Base-by-base conservation (phyloP, 2,329 filamentous ascomycete genomes). In the Aspergillus sergii region DNA sequence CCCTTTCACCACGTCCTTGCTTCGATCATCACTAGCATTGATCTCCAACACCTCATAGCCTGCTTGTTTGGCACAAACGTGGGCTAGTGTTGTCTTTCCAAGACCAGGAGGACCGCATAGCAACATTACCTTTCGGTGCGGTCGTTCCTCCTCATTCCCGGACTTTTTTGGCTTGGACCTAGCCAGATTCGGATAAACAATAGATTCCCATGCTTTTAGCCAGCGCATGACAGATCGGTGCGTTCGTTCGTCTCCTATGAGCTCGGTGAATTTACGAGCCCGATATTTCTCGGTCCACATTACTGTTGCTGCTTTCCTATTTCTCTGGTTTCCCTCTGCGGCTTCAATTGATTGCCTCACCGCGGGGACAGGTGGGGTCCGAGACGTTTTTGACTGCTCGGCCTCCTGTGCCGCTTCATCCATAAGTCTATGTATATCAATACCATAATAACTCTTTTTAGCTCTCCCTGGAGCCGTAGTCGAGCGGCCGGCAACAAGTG, bases 241-340 rank as follows among this genome's bases (percentile, higher is more conserved):
- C 30, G 94, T 98, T 51, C 93, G 85, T 74, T 99, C 95, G 71
- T 99, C 95, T 32, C 96, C 96, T 55, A 96, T 92, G 0, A 99
- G 84, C 70, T 99, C 95, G 70, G 94, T 91, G 72, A 98, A 99
- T 71, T 89, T 94, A 64, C 88, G 88, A 32, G 95, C 95, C 41
- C 95, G 89, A 75, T 99, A 99, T 76, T 99, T 99, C 75, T 99
- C 95, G 0, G 94, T 97, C 95, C 95, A 99, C 74, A 99, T 78
- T 59, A 69, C 72, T 48, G 71, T 71, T 34, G 74, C 65, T n/a
- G 72, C 50, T 57, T 78, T 78, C 39, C 75, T 74, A 53, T 69
- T 67, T 50, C 60, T 69, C 46, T 56, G 72, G 64, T 71, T 65
- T 30, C 60, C 48, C 19, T 63, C 54, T 19, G 66, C 64, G 1